Evolutionary conservation across 768 basidiomycete genomes (phyloP), one percentile per base, ranked within the genome.

Genomic region (Fomitopsis pulvina): DNA sequence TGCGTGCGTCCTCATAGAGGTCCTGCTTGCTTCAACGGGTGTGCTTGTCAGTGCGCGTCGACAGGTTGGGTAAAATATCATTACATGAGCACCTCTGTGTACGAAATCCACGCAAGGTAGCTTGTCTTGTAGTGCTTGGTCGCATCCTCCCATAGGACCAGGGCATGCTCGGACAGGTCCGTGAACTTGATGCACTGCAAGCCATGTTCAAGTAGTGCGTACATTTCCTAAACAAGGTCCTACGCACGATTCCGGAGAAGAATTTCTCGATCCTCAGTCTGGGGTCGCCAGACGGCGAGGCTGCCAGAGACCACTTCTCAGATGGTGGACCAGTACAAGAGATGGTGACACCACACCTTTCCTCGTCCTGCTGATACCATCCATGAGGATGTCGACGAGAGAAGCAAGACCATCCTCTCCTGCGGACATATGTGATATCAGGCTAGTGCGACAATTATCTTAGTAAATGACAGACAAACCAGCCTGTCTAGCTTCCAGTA

Each of bases 251-350:
- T 41, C 79, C 76, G 34, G 84, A 76, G 16, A 94, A 71, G 62
- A 83, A 91, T 57, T 87, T 92, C 63, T 99, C 94, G 26, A 97
- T 68, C 41, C 87, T 79, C 43, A 90, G 69, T 39, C 81, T 78
- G 2, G 83, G 71, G 65, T 97, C 95, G 2, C 92, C 91, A 2
- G 69, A 63, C 52, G 77, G 75, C 0, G 79, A 78, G 26, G 77
- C 85, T 88, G 54, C 39, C 18, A 9, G 9, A n/a, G 8, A n/a
- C n/a, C n/a, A 9, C 22, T 26, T 47, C 38, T 47, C 41, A 53
- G 41, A 21, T 7, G 30, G 41, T 37, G 26, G 18, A 25, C 29
- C 4, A 20, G 29, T 14, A 22, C 4, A 32, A 5, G 21, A 21
- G 10, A 26, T 22, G 8, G 14, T 7, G 28, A 28, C 24, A 40